A percentile compares a stretch with the other conserved stretches of the same genome.
phyloP scores from a whole-genome alignment of 345 rosid genomes.

The Eucalyptus victrix region DNA sequence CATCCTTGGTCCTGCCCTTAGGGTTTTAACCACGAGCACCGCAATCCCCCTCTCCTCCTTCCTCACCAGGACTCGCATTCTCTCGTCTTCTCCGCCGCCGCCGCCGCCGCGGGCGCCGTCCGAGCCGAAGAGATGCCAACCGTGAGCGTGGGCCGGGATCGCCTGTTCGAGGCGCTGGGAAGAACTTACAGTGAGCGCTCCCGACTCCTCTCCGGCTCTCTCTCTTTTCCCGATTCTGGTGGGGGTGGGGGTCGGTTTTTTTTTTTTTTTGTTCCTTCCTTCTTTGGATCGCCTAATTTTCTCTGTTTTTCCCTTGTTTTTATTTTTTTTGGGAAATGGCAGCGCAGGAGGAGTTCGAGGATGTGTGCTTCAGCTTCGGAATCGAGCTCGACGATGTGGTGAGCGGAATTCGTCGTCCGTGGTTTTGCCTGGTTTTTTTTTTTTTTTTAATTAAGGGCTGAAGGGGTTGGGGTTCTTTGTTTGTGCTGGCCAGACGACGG shows the following conservation, averaged over 20 bases:
- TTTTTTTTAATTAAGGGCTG: background rate
- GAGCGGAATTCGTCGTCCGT: background rate
- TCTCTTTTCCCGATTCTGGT: background rate
- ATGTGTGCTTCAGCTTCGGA: conserved; percentile 82
- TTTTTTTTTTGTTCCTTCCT: background rate
- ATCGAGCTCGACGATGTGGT: conserved; percentile 97
- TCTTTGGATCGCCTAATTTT: background rate
- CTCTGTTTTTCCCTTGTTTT: no score
- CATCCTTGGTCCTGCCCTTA: background rate
- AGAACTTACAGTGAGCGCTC: conserved; percentile 39
- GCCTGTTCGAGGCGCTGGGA: conserved; percentile 54
- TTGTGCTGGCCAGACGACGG: conserved; percentile 43
- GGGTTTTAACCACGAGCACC: background rate
- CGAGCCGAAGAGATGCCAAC: background rate
- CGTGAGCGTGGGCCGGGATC: conserved; percentile 52
- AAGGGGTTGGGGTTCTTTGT: background rate
- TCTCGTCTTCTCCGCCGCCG: background rate
- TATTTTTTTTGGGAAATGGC: background rate
- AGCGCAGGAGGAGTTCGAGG: conserved; percentile 63
- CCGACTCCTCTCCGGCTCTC: background rate
- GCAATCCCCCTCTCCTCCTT: background rate
- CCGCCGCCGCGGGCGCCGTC: background rate
- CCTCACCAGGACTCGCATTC: background rate
- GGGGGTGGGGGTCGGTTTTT: background rate
- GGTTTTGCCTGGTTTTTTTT: background rate